A percentile compares a stretch with the other conserved stretches of the same genome.
Evolutionary conservation across 371 early-diverging fungal species (phyloP).

Genomic region (Lichtheimia corymbifera): DNA sequence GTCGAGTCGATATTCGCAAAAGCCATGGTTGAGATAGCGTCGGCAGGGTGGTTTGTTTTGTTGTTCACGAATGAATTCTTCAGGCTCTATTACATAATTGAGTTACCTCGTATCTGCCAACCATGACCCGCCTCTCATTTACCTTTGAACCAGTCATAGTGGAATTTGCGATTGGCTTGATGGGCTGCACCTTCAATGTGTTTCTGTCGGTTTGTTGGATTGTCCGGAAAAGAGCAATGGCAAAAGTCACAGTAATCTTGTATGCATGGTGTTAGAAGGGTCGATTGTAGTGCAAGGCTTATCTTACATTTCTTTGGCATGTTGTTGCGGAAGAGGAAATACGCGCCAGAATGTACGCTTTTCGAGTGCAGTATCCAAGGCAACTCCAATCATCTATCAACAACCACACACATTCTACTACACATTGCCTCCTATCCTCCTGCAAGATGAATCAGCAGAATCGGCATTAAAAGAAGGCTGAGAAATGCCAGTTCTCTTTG

Average conservation of each 20-base stretch:
- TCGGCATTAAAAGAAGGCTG: too few species aligned
- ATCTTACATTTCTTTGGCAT: constrained; percentile 1
- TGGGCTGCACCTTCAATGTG: constrained; percentile 40
- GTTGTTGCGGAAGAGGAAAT: background rate
- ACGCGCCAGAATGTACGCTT: too few species aligned
- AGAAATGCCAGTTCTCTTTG: too few species aligned
- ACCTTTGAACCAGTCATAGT: constrained; percentile 53
- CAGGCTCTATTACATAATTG: constrained; percentile 23
- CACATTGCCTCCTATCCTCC: too few species aligned
- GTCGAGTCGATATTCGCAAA: constrained; percentile 37
- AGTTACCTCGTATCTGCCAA: background rate
- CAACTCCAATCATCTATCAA: too few species aligned
- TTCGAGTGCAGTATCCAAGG: too few species aligned
- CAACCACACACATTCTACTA: too few species aligned
- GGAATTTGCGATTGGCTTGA: constrained; percentile 32
- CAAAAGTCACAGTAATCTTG: constrained; percentile 51
- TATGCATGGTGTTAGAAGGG: background rate
- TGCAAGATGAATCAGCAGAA: too few species aligned
- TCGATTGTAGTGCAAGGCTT: background rate
- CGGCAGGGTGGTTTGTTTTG: constrained; percentile 40
- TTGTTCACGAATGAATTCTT: constrained; percentile 33
- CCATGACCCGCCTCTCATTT: background rate
- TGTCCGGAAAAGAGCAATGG: constrained; percentile 51
- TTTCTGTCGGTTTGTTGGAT: constrained; percentile 40
- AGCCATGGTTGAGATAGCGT: constrained; percentile 23